These are phyloP conservation scores for Aspergillus carlsbadensis DNA, from an alignment of 495 filamentous ascomycete species.

Conservation along the genomic window DNA sequence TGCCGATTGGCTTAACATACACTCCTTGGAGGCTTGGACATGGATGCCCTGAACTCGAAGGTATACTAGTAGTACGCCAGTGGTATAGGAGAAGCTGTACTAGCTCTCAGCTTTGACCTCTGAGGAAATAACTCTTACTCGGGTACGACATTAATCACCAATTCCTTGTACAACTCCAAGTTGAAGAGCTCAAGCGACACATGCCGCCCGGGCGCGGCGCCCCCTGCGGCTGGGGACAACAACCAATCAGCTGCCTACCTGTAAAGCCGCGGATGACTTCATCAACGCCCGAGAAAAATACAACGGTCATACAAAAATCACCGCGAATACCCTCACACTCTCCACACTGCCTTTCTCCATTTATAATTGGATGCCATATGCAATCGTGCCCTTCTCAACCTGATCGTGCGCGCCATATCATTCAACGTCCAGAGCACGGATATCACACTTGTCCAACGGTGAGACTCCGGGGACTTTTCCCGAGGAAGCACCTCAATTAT, in stretches of 20 bases:
- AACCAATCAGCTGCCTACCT: not conserved
- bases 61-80: not conserved
- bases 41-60: not conserved
- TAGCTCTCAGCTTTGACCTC: no score
- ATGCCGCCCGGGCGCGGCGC: no score
- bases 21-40: not conserved
- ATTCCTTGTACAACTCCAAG: no score
- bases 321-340: not conserved
- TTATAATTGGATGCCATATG: not conserved
- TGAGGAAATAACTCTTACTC: no score
- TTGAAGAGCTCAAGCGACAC: no score
- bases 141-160: no score
- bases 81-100: not conserved
- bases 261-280: constrained; percentile 2
- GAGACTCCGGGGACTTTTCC: not conserved
- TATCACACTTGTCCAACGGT: not conserved
- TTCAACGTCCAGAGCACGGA: not conserved
- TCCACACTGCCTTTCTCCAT: not conserved
- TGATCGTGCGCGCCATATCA: not conserved
- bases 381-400: not conserved
- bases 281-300: constrained; percentile 6
- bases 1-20: constrained; percentile 4
- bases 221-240: not conserved
- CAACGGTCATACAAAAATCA: not conserved
- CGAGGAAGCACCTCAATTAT: constrained; percentile 19